Evolutionary conservation across 139 green algal species (phyloP).

Genomic region (Coelastrella sp.): DNA sequence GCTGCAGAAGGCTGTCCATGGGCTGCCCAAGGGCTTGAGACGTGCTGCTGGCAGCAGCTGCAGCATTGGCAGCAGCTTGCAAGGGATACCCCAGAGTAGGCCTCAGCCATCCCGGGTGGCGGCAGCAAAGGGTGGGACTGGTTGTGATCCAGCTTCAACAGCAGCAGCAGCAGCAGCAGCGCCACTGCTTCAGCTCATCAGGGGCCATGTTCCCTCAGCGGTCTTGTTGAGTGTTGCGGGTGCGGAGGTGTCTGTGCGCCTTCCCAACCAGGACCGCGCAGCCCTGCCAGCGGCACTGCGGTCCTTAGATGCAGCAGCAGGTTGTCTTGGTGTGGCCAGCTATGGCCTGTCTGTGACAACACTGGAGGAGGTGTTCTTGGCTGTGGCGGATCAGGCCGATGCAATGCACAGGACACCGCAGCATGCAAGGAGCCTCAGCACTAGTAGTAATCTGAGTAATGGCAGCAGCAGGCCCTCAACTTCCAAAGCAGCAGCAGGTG

Average conservation of each 20-base stretch:
- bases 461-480: not conserved
- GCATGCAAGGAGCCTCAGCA: not conserved
- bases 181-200: conserved; percentile 36
- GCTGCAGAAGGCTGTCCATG: conserved; percentile 10
- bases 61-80: not conserved
- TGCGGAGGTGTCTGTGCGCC: conserved; percentile 60
- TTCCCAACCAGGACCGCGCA: conserved; percentile 58
- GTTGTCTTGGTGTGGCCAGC: conserved; percentile 52
- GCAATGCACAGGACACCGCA: not conserved
- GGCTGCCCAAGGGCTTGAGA: not conserved
- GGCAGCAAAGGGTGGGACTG: no score
- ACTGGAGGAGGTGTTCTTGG: conserved; percentile 75
- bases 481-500: not conserved
- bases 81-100: not conserved
- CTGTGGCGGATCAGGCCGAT: conserved; percentile 44
- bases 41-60: not conserved
- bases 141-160: not conserved
- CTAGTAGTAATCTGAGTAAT: not conserved
- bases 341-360: conserved; percentile 83
- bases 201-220: conserved; percentile 54
- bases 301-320: conserved; percentile 51
- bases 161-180: conserved; percentile 29
- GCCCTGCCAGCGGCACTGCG: conserved; percentile 61
- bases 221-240: conserved; percentile 56
- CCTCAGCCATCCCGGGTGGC: no score